These are phyloP conservation scores for Glycine tomentella DNA, from an alignment of 306 rosid species.

Conservation along the genomic window DNA sequence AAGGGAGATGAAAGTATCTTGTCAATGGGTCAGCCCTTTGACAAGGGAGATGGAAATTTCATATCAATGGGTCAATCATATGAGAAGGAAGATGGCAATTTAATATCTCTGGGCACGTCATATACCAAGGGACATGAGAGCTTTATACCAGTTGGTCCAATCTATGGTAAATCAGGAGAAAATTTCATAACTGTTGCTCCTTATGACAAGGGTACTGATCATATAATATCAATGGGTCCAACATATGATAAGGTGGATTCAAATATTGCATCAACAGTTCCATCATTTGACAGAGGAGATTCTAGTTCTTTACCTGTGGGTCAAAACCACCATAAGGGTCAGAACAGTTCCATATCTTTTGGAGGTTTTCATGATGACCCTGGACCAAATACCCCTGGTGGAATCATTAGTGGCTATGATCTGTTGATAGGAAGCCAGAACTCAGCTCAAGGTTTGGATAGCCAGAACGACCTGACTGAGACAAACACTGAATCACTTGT, in stretches of 20 bases:
- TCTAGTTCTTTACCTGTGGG: constrained; percentile 60
- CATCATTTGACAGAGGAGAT: constrained; percentile 64
- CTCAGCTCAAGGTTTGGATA: constrained; percentile 61
- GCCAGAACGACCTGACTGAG: constrained; percentile 62
- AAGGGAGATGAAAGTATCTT: constrained; percentile 62
- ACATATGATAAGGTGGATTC: constrained; percentile 67
- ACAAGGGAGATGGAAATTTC: constrained; percentile 73
- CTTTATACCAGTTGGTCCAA: constrained; percentile 67
- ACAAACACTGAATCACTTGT: constrained; percentile 56
- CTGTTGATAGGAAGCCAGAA: constrained; percentile 67
- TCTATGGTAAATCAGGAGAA: constrained; percentile 67
- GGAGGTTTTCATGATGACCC: constrained; percentile 71
- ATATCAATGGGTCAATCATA: constrained; percentile 80
- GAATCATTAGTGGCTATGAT: constrained; percentile 71
- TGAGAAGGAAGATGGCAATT: constrained; percentile 66
- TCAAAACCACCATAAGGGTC: constrained; percentile 66
- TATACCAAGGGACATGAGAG: constrained; percentile 70
- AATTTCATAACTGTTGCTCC: constrained; percentile 69
- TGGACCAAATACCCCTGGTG: constrained; percentile 66
- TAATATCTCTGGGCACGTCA: constrained; percentile 70
- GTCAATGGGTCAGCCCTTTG: constrained; percentile 77
- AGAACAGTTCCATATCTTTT: constrained; percentile 70
- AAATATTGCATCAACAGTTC: constrained; percentile 54
- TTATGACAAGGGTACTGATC: constrained; percentile 61
- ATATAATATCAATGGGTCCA: constrained; percentile 63